Conservation (phyloP, 2,329 filamentous ascomycete genomes). For the Ophiocordyceps robertsii region DNA sequence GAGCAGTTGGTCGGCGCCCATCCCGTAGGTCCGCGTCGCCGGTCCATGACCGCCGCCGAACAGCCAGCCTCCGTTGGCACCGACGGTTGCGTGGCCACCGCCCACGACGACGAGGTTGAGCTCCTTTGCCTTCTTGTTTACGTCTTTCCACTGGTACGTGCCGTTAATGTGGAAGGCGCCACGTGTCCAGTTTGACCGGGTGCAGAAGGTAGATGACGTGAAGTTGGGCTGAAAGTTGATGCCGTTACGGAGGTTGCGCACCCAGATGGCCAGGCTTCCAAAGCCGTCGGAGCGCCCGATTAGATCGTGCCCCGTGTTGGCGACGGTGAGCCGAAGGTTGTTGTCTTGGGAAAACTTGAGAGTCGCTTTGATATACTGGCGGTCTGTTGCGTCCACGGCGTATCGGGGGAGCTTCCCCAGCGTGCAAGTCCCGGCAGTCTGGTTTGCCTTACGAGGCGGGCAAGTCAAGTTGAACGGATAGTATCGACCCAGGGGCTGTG, state of each 20-base stretch:
- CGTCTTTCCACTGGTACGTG: slow-evolving; percentile 18
- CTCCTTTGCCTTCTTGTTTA: slow-evolving; percentile 15
- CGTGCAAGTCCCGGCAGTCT: slow-evolving; percentile 6
- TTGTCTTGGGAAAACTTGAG: slow-evolving; percentile 18
- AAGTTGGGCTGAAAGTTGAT: slow-evolving; percentile 14
- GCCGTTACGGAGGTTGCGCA: slow-evolving; percentile 16
- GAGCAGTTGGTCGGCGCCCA: slow-evolving; percentile 29
- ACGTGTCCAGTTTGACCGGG: slow-evolving; percentile 15
- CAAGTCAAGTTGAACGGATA: slow-evolving; percentile 16
- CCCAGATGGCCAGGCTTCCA: slow-evolving; percentile 19
- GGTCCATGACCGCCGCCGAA: slow-evolving; percentile 28
- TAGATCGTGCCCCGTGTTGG: slow-evolving; percentile 29
- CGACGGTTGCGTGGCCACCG: slow-evolving; percentile 14
- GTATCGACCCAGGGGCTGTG: slow-evolving; percentile 11
- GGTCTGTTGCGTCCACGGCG: slow-evolving; percentile 10
- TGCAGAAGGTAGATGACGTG: slow-evolving; percentile 9
- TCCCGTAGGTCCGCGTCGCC: slow-evolving; percentile 22
- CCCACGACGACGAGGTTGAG: slow-evolving; percentile 20
- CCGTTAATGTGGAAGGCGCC: slow-evolving; percentile 20
- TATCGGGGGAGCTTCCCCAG: slow-evolving; percentile 11
- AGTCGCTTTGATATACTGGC: slow-evolving; percentile 22
- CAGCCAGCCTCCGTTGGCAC: slow-evolving; percentile 21
- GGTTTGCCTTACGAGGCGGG: slow-evolving; percentile 10
- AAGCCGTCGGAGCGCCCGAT: slow-evolving; percentile 19
- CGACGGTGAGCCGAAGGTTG: slow-evolving; percentile 26